A percentile compares a stretch with the other conserved stretches of the same genome.
phyloP scores from a whole-genome alignment of 352 stramenopile species.

The Globisporangium parvum region DNA sequence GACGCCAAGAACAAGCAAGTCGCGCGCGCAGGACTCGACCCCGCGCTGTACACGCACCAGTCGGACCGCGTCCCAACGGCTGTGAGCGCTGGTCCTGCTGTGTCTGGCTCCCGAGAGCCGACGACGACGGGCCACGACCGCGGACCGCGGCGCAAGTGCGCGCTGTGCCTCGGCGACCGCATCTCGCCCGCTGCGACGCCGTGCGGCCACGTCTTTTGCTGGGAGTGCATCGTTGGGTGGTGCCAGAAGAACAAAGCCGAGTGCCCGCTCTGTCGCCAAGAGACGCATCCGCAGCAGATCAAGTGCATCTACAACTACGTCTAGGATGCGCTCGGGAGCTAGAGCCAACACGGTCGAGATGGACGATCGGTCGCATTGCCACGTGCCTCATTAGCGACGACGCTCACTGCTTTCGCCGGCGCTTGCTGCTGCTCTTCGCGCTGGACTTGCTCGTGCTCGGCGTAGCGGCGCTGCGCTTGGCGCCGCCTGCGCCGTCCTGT shows the following conservation, averaged over 20 bases:
- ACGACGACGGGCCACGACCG: slow-evolving; percentile 7
- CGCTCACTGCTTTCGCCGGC: slow-evolving; percentile 15
- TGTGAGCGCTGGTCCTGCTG: slow-evolving; percentile 10
- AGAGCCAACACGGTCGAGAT: too few species aligned
- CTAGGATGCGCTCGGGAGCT: slow-evolving; percentile 30
- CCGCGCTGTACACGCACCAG: slow-evolving; percentile 16
- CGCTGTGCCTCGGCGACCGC: slow-evolving; percentile 80
- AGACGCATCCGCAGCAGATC: slow-evolving; percentile 85
- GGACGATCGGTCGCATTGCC: not conserved
- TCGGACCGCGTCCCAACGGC: slow-evolving; percentile 37
- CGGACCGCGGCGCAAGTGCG: slow-evolving; percentile 57
- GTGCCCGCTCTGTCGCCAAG: slow-evolving; percentile 86
- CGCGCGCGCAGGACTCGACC: slow-evolving; percentile 9
- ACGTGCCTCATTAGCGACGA: not conserved
- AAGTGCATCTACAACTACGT: slow-evolving; percentile 90
- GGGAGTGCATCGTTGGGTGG: slow-evolving; percentile 91
- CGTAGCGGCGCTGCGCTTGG: slow-evolving; percentile 20
- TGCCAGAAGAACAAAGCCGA: slow-evolving; percentile 90
- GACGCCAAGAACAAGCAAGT: slow-evolving; percentile 43
- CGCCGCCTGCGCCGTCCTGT: slow-evolving; percentile 13
- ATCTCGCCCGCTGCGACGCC: slow-evolving; percentile 72
- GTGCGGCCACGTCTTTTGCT: slow-evolving; percentile 90
- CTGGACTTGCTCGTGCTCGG: slow-evolving; percentile 32
- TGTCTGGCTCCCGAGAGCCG: slow-evolving; percentile 3
- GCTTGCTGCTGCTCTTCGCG: too few species aligned